Percentiles rank a stretch among this genome's conserved stretches.
These are phyloP conservation scores for Platanus orientalis DNA, from an alignment of 164 flowering plant genomes.

Conservation along the genomic window DNA sequence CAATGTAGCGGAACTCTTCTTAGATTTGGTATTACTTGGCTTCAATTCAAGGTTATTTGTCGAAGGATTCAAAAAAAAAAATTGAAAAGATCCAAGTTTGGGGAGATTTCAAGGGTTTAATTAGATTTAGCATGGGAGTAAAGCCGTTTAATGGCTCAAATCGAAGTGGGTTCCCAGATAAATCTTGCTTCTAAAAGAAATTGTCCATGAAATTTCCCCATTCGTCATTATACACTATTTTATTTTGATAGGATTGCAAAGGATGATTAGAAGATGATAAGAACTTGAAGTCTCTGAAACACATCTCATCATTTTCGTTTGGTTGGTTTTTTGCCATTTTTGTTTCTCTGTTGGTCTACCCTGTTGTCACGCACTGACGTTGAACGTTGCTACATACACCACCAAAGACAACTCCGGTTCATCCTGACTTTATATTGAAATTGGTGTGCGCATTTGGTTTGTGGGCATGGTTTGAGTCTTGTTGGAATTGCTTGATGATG, in stretches of 20 bases:
- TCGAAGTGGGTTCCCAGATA: slow-evolving; percentile 7
- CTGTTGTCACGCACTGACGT: too few species aligned
- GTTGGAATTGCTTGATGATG: too few species aligned
- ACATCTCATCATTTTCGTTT: slow-evolving; percentile 55
- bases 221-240: slow-evolving; percentile 33
- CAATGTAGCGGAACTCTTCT: slow-evolving; percentile 3
- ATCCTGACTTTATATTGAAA: too few species aligned
- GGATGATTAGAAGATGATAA: slow-evolving; percentile 19
- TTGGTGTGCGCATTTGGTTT: too few species aligned
- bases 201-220: slow-evolving; percentile 69
- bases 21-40: slow-evolving; percentile 1
- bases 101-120: background rate
- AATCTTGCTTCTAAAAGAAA: slow-evolving; percentile 14
- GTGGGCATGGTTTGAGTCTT: too few species aligned
- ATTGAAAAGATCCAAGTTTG: slow-evolving; percentile 19
- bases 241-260: slow-evolving; percentile 6
- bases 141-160: slow-evolving; percentile 10
- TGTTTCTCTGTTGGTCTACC: background rate
- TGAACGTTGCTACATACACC: too few species aligned
- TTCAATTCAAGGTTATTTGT: background rate
- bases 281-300: slow-evolving; percentile 73
- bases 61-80: slow-evolving; percentile 10
- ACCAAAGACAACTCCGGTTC: too few species aligned
- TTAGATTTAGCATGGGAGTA: slow-evolving; percentile 2
- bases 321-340: slow-evolving; percentile 39